Evolutionary conservation across 352 stramenopile genomes (phyloP).

Genomic region (Globisporangium spinosum): DNA sequence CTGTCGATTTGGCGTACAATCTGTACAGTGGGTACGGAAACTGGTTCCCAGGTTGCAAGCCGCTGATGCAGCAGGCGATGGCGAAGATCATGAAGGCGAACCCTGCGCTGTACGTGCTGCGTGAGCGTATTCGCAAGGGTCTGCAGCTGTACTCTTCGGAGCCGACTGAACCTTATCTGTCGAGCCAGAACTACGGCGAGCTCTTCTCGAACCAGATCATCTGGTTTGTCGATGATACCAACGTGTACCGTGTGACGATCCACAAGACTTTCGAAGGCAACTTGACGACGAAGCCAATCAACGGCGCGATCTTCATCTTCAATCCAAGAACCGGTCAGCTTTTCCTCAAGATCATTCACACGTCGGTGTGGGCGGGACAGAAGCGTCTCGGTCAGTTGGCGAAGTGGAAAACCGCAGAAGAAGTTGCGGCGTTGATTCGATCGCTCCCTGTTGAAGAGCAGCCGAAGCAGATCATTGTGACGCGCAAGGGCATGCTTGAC

Average conservation of each 20-base stretch:
- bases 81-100: conserved; percentile 99
- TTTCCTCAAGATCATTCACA: conserved; percentile 99
- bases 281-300: conserved; percentile 99
- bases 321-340: conserved; percentile 99
- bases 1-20: conserved; percentile 99
- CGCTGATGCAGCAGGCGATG: conserved; percentile 99
- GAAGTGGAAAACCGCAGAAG: conserved; percentile 99
- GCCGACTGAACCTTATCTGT: conserved; percentile 99
- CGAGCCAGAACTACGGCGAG: conserved; percentile 99
- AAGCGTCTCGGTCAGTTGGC: conserved; percentile 99
- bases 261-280: conserved; percentile 99
- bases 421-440: conserved; percentile 98
- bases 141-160: conserved; percentile 99
- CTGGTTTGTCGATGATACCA: conserved; percentile 99
- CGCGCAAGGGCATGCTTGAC: conserved; percentile 99
- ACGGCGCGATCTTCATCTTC: conserved; percentile 99
- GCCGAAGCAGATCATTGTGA: conserved; percentile 99
- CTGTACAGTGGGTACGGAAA: conserved; percentile 99
- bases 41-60: conserved; percentile 99
- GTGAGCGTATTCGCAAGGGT: conserved; percentile 99
- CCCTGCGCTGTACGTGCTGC: conserved; percentile 98
- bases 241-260: conserved; percentile 98
- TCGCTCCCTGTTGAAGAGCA: conserved; percentile 99
- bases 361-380: conserved; percentile 98
- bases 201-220: conserved; percentile 99